A percentile compares a stretch with the other conserved stretches of the same genome.
Evolutionary conservation across 176 grass and related monocot genomes (phyloP).

Genomic region (Miscanthus lutarioriparius): DNA sequence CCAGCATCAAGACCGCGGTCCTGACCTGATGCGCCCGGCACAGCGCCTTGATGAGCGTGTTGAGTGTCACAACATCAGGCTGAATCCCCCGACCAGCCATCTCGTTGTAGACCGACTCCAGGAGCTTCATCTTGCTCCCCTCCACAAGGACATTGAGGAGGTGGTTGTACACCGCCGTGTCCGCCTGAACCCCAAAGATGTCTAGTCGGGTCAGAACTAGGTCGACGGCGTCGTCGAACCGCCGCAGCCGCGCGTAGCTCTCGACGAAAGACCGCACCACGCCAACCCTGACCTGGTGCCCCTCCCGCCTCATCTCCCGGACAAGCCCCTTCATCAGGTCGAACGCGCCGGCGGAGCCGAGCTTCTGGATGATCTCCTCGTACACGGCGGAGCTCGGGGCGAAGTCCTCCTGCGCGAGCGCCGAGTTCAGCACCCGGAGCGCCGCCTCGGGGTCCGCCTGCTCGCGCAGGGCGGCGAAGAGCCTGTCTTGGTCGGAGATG

Average conservation of each 20-base stretch:
- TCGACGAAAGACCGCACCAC: conserved; percentile 61
- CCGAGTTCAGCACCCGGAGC: conserved; percentile 56
- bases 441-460: conserved; percentile 61
- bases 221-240: conserved; percentile 66
- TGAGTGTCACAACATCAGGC: conserved; percentile 65
- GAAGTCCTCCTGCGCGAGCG: conserved; percentile 42
- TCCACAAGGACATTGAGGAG: conserved; percentile 66
- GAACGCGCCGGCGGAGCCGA: conserved; percentile 55
- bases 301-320: conserved; percentile 54
- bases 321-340: conserved; percentile 62
- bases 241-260: conserved; percentile 47
- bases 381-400: conserved; percentile 38
- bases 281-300: conserved; percentile 35
- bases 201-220: conserved; percentile 63
- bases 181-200: conserved; percentile 40
- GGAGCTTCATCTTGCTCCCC: conserved; percentile 68
- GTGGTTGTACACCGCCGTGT: conserved; percentile 56
- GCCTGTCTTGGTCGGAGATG: conserved; percentile 42
- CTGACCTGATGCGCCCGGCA: conserved; percentile 67
- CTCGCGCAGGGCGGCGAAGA: conserved; percentile 52
- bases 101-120: conserved; percentile 60
- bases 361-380: conserved; percentile 71
- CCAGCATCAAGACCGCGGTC: conserved; percentile 63
- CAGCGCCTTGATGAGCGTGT: conserved; percentile 65
- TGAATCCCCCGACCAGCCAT: conserved; percentile 50